Conservation (phyloP, 1,139 yeast genomes). For the Cylindricascospora bacillispora region DNA sequence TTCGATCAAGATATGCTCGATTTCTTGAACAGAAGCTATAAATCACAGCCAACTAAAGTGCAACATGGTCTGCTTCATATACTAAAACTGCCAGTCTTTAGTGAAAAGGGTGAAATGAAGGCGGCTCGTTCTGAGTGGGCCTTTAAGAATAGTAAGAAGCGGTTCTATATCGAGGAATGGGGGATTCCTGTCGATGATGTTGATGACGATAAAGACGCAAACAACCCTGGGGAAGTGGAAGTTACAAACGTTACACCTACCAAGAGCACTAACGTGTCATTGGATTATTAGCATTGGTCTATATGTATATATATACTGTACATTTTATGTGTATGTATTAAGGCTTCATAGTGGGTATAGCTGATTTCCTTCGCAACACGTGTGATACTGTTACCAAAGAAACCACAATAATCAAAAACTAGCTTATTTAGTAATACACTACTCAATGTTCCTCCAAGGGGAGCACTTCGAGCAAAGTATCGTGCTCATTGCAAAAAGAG, state of each 20-base stretch:
- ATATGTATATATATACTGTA: too few relatives aligned
- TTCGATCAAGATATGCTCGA: slow-evolving; percentile 64
- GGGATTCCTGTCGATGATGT: slow-evolving; percentile 87
- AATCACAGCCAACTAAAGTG: slow-evolving; percentile 48
- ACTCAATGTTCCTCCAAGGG: too few relatives aligned
- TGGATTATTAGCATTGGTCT: slow-evolving; percentile 12
- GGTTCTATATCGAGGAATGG: slow-evolving; percentile 83
- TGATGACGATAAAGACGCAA: slow-evolving; percentile 29
- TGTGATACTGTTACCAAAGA: too few relatives aligned
- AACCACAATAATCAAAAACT: too few relatives aligned
- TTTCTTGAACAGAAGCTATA: slow-evolving; percentile 53
- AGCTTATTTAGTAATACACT: too few relatives aligned
- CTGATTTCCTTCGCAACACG: too few relatives aligned
- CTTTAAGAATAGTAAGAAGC: slow-evolving; percentile 70
- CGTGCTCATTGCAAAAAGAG: too few relatives aligned
- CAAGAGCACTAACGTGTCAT: slow-evolving; percentile 9
- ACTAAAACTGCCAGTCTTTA: slow-evolving; percentile 54
- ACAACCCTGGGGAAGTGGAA: slow-evolving; percentile 3
- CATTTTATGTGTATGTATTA: too few relatives aligned
- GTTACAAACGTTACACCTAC: slow-evolving; percentile 5
- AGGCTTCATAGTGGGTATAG: too few relatives aligned
- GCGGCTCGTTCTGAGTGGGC: slow-evolving; percentile 67
- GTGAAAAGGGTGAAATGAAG: slow-evolving; percentile 73
- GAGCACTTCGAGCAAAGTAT: too few relatives aligned
- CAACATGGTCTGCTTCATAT: slow-evolving; percentile 82